Conservation (phyloP, 2,329 filamentous ascomycete species). For the Aspergillus aculeatinus region DNA sequence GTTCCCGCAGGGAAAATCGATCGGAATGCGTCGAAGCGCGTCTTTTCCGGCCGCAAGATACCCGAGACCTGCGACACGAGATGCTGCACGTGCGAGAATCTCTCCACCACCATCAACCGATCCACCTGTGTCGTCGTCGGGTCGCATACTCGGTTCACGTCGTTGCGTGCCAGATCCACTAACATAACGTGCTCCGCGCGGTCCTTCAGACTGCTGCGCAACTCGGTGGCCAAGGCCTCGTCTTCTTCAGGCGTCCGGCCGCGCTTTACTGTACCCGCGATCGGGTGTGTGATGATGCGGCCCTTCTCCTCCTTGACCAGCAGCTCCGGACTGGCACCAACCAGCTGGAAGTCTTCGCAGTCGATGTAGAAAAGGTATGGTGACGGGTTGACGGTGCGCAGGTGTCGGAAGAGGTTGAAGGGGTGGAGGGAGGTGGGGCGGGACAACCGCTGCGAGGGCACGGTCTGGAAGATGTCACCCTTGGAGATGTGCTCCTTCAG, state of each 20-base stretch:
- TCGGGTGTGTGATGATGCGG: slow-evolving; percentile 91
- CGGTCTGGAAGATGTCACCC: slow-evolving; percentile 96
- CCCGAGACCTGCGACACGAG: slow-evolving; percentile 94
- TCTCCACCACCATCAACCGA: slow-evolving; percentile 88
- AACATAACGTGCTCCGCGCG: slow-evolving; percentile 96
- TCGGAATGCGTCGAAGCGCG: slow-evolving; percentile 91
- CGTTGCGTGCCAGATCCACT: slow-evolving; percentile 92
- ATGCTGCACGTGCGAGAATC: slow-evolving; percentile 96
- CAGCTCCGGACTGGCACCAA: slow-evolving; percentile 91
- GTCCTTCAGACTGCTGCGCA: slow-evolving; percentile 82
- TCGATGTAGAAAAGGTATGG: slow-evolving; percentile 97
- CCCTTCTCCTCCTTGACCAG: slow-evolving; percentile 87
- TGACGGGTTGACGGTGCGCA: slow-evolving; percentile 95
- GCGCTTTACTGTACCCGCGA: slow-evolving; percentile 90
- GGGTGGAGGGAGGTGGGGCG: slow-evolving; percentile 88
- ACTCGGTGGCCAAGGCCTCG: slow-evolving; percentile 71
- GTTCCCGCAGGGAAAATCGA: slow-evolving; percentile 97
- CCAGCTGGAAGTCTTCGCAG: slow-evolving; percentile 88
- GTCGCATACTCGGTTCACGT: slow-evolving; percentile 93
- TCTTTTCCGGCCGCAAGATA: slow-evolving; percentile 76
- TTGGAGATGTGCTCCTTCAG: slow-evolving; percentile 88
- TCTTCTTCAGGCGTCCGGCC: slow-evolving; percentile 81
- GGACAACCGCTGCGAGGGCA: slow-evolving; percentile 90
- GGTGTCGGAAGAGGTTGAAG: slow-evolving; percentile 95
- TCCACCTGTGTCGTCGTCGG: slow-evolving; percentile 87